Percentiles rank a stretch among this genome's conserved stretches.
These are phyloP conservation scores for Talaromyces sp. DNA, from an alignment of 2,329 filamentous ascomycete species.

Conservation along the genomic window DNA sequence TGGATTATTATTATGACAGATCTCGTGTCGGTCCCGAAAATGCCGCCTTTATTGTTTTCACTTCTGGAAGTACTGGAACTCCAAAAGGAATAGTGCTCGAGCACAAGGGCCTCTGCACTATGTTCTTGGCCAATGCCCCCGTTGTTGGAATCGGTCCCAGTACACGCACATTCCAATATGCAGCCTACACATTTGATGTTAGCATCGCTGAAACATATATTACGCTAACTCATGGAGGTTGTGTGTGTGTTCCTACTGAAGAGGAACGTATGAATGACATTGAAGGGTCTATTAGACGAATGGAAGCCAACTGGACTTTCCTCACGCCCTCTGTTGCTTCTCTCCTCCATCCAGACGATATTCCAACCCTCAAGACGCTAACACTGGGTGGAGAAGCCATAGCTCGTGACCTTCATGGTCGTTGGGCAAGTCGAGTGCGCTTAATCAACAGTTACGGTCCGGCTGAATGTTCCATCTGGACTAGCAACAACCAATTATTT, in stretches of 20 bases:
- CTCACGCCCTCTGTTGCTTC: constrained; percentile 52
- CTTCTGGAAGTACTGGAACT: constrained; percentile 6
- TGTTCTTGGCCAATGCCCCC: constrained; percentile 48
- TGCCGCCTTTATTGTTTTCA: constrained; percentile 19
- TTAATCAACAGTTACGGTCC: constrained; percentile 17
- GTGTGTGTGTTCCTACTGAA: constrained; percentile 48
- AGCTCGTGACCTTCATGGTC: constrained; percentile 40
- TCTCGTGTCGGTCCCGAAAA: neutral
- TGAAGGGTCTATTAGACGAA: constrained; percentile 38
- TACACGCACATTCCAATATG: constrained; percentile 57
- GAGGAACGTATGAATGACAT: constrained; percentile 40
- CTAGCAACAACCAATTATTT: neutral
- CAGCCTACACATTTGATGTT: constrained; percentile 48
- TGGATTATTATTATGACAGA: neutral
- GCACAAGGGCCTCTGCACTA: constrained; percentile 55
- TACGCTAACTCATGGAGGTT: constrained; percentile 46
- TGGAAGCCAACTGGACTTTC: constrained; percentile 47
- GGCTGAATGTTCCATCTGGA: constrained; percentile 4
- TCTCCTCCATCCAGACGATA: constrained; percentile 27
- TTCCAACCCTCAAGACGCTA: constrained; percentile 31
- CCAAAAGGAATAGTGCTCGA: constrained; percentile 49
- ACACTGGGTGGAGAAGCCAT: constrained; percentile 30
- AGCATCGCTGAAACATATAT: constrained; percentile 45
- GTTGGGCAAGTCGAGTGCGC: constrained; percentile 22
- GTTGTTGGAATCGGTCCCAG: constrained; percentile 46